A percentile compares a stretch with the other conserved stretches of the same genome.
Conservation (phyloP, 1,284 basidiomycete genomes). For the Meripilus lineatus region DNA sequence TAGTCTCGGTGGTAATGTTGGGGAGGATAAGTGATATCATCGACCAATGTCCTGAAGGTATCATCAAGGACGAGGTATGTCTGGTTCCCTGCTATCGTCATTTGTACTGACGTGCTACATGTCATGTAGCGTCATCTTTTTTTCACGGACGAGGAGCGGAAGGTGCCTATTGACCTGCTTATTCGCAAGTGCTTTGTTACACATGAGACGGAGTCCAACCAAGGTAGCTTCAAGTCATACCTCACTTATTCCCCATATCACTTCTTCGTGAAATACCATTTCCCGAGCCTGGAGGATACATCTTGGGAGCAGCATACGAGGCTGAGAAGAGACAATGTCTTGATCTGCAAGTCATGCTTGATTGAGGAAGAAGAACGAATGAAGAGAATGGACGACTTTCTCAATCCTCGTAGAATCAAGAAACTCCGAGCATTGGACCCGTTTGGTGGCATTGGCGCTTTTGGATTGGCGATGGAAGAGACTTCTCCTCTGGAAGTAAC, state of each 20-base stretch:
- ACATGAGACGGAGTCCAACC: conserved; percentile 24
- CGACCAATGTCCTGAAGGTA: conserved; percentile 19
- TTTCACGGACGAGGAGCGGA: conserved; percentile 41
- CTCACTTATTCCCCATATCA: conserved; percentile 45
- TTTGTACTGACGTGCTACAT: conserved; percentile 1
- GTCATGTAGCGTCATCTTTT: conserved; percentile 47
- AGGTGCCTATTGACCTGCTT: conserved; percentile 33
- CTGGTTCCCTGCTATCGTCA: background rate
- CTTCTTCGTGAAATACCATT: conserved; percentile 49
- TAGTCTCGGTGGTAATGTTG: conserved; percentile 25
- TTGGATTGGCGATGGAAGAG: conserved; percentile 51
- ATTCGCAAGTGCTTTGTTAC: conserved; percentile 46
- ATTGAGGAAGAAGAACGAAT: conserved; percentile 27
- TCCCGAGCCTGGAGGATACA: conserved; percentile 35
- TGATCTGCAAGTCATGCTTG: conserved; percentile 44
- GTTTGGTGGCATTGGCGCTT: conserved; percentile 63
- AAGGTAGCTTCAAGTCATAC: conserved; percentile 42
- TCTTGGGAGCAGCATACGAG: conserved; percentile 34
- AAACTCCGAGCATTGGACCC: conserved; percentile 52
- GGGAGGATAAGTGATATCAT: conserved; percentile 30
- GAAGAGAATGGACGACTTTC: conserved; percentile 20
- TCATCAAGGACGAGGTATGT: conserved; percentile 36
- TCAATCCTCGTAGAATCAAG: conserved; percentile 15
- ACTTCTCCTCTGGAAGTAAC: conserved; percentile 49
- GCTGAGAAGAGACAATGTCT: conserved; percentile 31